A percentile compares a stretch with the other conserved stretches of the same genome.
Evolutionary conservation across 495 filamentous ascomycete species (phyloP).

Genomic region (Entonaema liquescens): DNA sequence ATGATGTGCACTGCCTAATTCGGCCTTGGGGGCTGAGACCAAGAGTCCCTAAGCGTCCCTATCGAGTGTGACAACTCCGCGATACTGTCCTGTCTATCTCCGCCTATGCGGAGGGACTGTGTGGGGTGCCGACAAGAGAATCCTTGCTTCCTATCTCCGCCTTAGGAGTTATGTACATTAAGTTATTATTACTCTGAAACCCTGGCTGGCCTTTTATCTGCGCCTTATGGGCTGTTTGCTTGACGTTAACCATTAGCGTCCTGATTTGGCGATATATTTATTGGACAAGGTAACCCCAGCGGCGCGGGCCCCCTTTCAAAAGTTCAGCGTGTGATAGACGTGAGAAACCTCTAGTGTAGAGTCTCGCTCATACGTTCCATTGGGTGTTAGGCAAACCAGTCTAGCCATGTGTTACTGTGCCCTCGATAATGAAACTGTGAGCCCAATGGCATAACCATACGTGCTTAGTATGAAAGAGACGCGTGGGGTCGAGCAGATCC

Average conservation of each 20-base stretch:
- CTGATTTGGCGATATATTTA: conserved; percentile 29
- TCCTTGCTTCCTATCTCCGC: conserved; percentile 23
- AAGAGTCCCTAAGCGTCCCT: conserved; percentile 9
- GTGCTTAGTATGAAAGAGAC: conserved; percentile 19
- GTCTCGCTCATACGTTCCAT: conserved; percentile 19
- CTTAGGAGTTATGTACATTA: conserved; percentile 8
- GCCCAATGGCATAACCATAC: conserved; percentile 26
- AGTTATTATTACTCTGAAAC: conserved; percentile 36
- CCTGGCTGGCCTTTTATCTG: conserved; percentile 6
- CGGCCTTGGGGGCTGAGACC: conserved; percentile 26
- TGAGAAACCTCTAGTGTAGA: conserved; percentile 1
- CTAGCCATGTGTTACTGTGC: conserved; percentile 28
- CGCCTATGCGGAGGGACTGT: conserved; percentile 23
- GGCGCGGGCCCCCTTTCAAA: conserved; percentile 5
- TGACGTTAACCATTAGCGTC: not conserved
- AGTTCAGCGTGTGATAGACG: conserved; percentile 18
- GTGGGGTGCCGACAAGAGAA: conserved; percentile 26
- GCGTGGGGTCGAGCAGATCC: conserved; percentile 42
- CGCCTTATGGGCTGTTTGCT: conserved; percentile 30
- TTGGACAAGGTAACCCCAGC: conserved; percentile 26
- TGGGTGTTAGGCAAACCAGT: conserved; percentile 16
- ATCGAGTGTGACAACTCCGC: conserved; percentile 12
- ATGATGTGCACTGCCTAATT: conserved; percentile 15
- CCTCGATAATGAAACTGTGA: conserved; percentile 21
- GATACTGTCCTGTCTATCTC: conserved; percentile 8